phyloP scores from a whole-genome alignment of 768 basidiomycete genomes.

The Pholiota molesta region DNA sequence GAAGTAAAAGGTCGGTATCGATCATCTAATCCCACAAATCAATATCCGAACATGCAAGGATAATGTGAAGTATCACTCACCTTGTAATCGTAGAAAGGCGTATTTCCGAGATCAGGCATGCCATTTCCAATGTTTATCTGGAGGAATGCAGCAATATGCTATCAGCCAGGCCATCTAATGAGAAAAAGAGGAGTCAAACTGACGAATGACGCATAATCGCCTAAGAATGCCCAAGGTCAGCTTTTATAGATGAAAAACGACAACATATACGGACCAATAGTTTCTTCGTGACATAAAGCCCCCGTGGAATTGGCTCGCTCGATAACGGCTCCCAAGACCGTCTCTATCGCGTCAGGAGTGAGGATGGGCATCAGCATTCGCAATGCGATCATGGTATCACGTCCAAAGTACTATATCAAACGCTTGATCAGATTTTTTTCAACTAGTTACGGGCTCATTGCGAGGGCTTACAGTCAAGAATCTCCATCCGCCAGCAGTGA shows the following conservation, averaged over 20 bases:
- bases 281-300: slow-evolving; percentile 47
- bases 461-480: slow-evolving; percentile 38
- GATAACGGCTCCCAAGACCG: slow-evolving; percentile 46
- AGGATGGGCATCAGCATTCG: slow-evolving; percentile 43
- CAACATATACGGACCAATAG: slow-evolving; percentile 27
- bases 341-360: slow-evolving; percentile 41
- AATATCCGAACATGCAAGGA: neutral
- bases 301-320: slow-evolving; percentile 44
- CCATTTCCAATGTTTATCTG: slow-evolving; percentile 41
- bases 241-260: neutral
- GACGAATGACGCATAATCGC: slow-evolving; percentile 43
- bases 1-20: slow-evolving; percentile 45
- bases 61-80: slow-evolving; percentile 7
- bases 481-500: slow-evolving; percentile 47
- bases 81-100: slow-evolving; percentile 43
- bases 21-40: slow-evolving; percentile 33
- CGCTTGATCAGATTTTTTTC: neutral
- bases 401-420: slow-evolving; percentile 30
- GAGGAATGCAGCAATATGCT: too few relatives aligned
- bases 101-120: slow-evolving; percentile 37
- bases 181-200: neutral
- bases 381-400: slow-evolving; percentile 47
- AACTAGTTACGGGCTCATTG: neutral
- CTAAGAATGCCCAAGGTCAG: slow-evolving; percentile 8
- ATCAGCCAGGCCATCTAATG: too few relatives aligned